phyloP scores from a whole-genome alignment of 108 stramenopile species.

The Nitzschia sp. region DNA sequence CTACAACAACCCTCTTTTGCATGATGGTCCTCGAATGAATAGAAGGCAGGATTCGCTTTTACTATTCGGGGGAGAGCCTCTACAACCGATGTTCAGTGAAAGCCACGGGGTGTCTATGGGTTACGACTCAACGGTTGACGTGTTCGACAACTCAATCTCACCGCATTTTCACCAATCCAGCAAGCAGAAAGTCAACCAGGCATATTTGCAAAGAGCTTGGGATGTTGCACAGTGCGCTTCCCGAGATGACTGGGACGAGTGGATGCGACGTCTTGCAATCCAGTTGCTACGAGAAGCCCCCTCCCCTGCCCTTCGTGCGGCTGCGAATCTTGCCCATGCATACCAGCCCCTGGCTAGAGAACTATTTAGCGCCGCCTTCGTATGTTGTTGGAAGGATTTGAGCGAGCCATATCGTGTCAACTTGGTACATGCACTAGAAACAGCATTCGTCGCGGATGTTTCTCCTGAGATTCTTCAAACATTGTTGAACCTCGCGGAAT shows the following conservation, averaged over 20 bases:
- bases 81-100: slow-evolving; percentile 23
- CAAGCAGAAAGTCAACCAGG: slow-evolving; percentile 61
- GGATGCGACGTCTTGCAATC: slow-evolving; percentile 92
- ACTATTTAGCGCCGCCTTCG: slow-evolving; percentile 97
- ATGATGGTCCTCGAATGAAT: slow-evolving; percentile 3
- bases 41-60: slow-evolving; percentile 21
- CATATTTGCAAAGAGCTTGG: slow-evolving; percentile 86
- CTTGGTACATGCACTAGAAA: slow-evolving; percentile 85
- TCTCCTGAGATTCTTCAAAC: slow-evolving; percentile 92
- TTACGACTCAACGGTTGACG: slow-evolving; percentile 23
- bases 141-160: slow-evolving; percentile 16
- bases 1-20: slow-evolving; percentile 22
- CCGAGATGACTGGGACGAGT: slow-evolving; percentile 96
- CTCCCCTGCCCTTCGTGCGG: slow-evolving; percentile 89
- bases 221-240: slow-evolving; percentile 89
- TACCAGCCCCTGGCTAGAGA: slow-evolving; percentile 94
- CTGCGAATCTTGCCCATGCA: slow-evolving; percentile 90
- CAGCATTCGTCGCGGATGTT: slow-evolving; percentile 86
- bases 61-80: slow-evolving; percentile 13
- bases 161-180: slow-evolving; percentile 25
- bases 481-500: slow-evolving; percentile 97
- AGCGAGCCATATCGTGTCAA: slow-evolving; percentile 62
- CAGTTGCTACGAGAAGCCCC: slow-evolving; percentile 96
- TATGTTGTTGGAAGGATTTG: slow-evolving; percentile 94
- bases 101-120: slow-evolving; percentile 46